Conservation (phyloP, 371 early-diverging fungal genomes). For the Chytridiales sp. region DNA sequence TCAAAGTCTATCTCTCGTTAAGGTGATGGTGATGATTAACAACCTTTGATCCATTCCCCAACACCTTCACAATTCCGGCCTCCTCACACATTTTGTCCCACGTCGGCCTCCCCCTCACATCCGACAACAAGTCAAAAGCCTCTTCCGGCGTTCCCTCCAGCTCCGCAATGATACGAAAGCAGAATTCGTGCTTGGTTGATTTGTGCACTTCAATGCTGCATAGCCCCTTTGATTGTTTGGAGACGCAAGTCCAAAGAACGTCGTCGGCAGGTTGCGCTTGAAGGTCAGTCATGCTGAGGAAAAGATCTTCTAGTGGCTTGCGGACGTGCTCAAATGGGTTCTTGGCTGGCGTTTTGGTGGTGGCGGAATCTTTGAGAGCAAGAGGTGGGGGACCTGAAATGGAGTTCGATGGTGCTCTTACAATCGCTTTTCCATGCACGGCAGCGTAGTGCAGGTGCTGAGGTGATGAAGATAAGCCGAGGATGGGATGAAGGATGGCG, state of each 20-base stretch:
- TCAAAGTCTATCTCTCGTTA: background rate
- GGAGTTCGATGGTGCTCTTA: too few species aligned
- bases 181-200: slow-evolving; percentile 26
- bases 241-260: slow-evolving; percentile 28
- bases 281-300: slow-evolving; percentile 15
- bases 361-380: too few species aligned
- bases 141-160: slow-evolving; percentile 44
- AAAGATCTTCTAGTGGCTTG: background rate
- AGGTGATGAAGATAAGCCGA: too few species aligned
- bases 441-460: too few species aligned
- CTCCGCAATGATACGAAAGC: slow-evolving; percentile 41
- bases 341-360: background rate
- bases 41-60: slow-evolving; percentile 16
- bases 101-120: slow-evolving; percentile 22
- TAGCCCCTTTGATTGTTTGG: slow-evolving; percentile 17
- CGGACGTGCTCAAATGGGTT: slow-evolving; percentile 7
- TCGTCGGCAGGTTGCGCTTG: slow-evolving; percentile 13
- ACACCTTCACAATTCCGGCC: slow-evolving; percentile 35
- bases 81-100: slow-evolving; percentile 48
- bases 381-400: too few species aligned
- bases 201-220: slow-evolving; percentile 36
- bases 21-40: background rate
- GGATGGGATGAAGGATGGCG: too few species aligned
- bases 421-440: too few species aligned
- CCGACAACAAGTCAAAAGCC: slow-evolving; percentile 43